Evolutionary conservation across 805 yeast genomes (phyloP).

Genomic region (Blastobotrys parvus): DNA sequence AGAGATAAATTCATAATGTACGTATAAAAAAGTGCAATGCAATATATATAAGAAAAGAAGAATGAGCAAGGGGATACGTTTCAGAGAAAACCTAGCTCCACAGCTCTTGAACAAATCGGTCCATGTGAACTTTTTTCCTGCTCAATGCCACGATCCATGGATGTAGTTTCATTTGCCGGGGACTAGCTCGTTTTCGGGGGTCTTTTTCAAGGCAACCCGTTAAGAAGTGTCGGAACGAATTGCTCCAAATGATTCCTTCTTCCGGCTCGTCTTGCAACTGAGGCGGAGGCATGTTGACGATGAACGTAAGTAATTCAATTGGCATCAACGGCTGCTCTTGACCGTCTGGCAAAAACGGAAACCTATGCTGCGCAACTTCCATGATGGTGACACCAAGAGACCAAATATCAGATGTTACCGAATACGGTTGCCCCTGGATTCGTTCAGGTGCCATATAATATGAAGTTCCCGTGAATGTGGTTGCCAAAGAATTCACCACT

Average conservation of each 20-base stretch:
- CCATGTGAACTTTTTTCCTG: constrained; percentile 72
- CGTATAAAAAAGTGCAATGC: too few relatives aligned
- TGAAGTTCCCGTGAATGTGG: constrained; percentile 95
- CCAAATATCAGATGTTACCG: constrained; percentile 96
- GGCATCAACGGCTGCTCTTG: constrained; percentile 53
- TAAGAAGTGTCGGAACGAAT: constrained; percentile 73
- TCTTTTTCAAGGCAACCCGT: constrained; percentile 75
- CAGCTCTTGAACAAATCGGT: constrained; percentile 64
- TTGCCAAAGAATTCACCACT: constrained; percentile 88
- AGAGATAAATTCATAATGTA: too few relatives aligned
- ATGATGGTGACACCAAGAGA: constrained; percentile 84
- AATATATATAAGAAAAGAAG: too few relatives aligned
- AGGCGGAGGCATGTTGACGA: constrained; percentile 72
- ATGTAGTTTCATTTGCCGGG: constrained; percentile 85
- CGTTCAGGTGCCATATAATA: constrained; percentile 99
- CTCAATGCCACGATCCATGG: constrained; percentile 87
- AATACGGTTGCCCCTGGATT: constrained; percentile 89
- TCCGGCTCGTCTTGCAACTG: constrained; percentile 67
- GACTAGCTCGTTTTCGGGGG: constrained; percentile 75
- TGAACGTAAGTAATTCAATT: constrained; percentile 74
- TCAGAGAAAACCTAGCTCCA: constrained; percentile 44
- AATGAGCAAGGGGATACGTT: too few relatives aligned
- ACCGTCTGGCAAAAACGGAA: constrained; percentile 61
- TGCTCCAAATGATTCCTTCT: constrained; percentile 72
- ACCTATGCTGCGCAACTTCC: constrained; percentile 88